Evolutionary conservation across 2,329 filamentous ascomycete genomes (phyloP).

Genomic region (Domatiomyces globalis): DNA sequence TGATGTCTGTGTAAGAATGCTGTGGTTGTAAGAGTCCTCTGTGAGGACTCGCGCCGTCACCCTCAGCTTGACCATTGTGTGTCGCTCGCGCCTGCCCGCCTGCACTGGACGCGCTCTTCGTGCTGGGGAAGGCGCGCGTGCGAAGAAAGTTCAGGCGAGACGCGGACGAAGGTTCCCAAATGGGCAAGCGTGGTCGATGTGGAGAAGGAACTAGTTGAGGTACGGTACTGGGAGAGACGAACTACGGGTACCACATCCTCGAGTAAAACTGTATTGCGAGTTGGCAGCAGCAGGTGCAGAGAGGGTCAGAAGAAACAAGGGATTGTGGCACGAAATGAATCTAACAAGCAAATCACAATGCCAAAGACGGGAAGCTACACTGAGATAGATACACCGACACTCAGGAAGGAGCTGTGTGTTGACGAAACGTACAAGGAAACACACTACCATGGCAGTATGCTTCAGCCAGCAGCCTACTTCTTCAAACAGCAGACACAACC

Average conservation of each 20-base stretch:
- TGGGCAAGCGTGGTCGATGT: not conserved
- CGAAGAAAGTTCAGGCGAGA: not conserved
- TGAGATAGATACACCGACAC: not conserved
- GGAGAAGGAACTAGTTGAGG: not conserved
- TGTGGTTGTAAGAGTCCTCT: constrained; percentile 12
- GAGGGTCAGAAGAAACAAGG: not conserved
- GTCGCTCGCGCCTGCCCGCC: not conserved
- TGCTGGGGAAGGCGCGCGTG: constrained; percentile 1
- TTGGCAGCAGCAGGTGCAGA: not conserved
- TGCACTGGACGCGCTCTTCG: not conserved
- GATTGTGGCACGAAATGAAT: not conserved
- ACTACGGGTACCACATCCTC: not conserved
- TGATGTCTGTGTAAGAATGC: not conserved
- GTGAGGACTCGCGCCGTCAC: constrained; percentile 16
- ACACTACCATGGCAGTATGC: no score
- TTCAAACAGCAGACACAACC: not conserved
- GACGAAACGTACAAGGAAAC: no score
- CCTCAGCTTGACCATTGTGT: constrained; percentile 14
- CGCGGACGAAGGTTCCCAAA: not conserved
- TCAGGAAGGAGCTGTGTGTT: not conserved
- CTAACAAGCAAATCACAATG: not conserved
- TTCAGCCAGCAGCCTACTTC: not conserved
- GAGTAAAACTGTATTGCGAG: not conserved
- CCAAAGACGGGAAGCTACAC: not conserved
- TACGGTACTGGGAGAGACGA: not conserved